Conservation (phyloP, 257 asterid genomes). For the Ophiorrhiza pumila region DNA sequence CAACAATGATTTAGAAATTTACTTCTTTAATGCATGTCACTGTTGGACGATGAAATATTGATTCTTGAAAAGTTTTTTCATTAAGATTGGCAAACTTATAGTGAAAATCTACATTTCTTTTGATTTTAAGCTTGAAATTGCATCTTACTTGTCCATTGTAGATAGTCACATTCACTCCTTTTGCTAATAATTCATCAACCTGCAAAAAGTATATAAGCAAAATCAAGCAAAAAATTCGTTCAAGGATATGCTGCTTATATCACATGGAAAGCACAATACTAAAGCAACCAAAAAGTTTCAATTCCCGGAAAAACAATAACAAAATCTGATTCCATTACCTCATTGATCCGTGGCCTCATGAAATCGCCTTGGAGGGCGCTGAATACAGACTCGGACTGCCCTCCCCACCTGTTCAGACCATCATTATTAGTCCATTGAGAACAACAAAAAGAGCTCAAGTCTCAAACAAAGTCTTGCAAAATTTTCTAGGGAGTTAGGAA, state of each 20-base stretch:
- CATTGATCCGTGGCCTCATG: constrained; percentile 80
- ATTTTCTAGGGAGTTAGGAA: neutral
- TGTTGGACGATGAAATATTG: neutral
- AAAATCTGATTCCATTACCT: constrained; percentile 42
- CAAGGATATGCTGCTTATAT: neutral
- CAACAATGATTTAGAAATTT: neutral
- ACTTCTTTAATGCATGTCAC: neutral
- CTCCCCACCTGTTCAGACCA: constrained; percentile 65
- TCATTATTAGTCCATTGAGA: neutral
- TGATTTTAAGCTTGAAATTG: neutral
- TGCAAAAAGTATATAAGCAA: constrained; percentile 16
- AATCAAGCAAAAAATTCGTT: neutral
- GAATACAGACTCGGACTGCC: constrained; percentile 54
- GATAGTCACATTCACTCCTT: constrained; percentile 77
- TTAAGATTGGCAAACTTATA: neutral
- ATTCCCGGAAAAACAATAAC: neutral
- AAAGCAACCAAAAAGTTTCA: neutral
- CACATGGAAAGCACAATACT: neutral
- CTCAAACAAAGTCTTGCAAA: neutral
- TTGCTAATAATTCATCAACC: constrained; percentile 80
- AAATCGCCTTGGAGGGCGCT: constrained; percentile 54
- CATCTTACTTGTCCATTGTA: constrained; percentile 88
- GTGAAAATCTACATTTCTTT: neutral
- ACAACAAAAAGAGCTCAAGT: neutral
- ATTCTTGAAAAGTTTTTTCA: neutral